Base-by-base conservation (phyloP, 352 stramenopile genomes). In the Globisporangium heterothallicum region DNA sequence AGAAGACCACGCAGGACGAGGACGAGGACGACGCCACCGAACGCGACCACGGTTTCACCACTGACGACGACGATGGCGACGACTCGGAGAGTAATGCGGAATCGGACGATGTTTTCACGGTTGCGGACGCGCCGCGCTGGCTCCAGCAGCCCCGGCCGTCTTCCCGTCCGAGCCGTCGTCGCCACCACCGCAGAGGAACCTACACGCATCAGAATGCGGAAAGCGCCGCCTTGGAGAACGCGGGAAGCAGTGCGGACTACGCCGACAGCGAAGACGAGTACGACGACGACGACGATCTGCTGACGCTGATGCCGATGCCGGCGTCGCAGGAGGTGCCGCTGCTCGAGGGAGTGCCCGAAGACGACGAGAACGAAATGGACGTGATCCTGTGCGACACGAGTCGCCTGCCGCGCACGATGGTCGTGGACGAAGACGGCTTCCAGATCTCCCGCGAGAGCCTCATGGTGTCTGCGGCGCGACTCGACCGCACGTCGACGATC, bases 401-500 rank as follows among this genome's bases (percentile, higher is more conserved):
- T 38, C 68, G 63, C 4, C 66, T 87, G 21, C 69, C 72, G 34
- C 72, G 72, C 24, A 85, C 72, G 24, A 74, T 84, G 13, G 70
- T 89, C 44, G 72, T 87, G 53, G 78, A 89, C 49, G 78, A 89
- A 40, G 59, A 87, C 41, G 76, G 76, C 48, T 78, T 84, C 53
- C 69, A 70, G 42, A 29, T 84, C 13, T 82, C 74, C 14, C 57
- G 74, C 34, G 71, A 82, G 61, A 78, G 55, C 42, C 55, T 82
- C 24, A 68, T 84, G 61, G 27, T 74, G 42, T 63, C 59, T n/a
- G 74, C 71, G 4, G 68, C 70, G 26, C 64, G 49, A 13, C 42
- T 80, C 8, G 63, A 63, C 22, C 68, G 60, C 18, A 55, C 61
- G 4, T 52, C 71, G 6, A 69, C 84, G 22, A 84, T 90, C 63